Percentiles rank a stretch among this genome's conserved stretches.
Conservation (phyloP, 305 asterid species). For the Solanum hybrid region DNA sequence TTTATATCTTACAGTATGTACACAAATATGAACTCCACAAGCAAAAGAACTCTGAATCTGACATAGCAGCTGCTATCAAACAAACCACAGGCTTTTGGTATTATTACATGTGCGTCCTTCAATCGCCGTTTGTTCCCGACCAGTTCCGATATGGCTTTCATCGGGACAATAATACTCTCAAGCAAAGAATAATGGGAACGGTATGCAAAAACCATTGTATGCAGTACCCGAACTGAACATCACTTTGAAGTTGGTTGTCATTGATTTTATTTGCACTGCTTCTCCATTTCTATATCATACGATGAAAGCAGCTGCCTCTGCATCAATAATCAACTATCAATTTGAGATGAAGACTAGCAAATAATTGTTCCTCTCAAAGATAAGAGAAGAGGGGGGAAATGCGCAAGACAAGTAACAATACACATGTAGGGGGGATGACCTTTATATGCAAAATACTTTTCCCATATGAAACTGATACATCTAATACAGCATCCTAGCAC, state of each 20-base stretch:
- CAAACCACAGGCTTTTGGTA: slow-evolving; percentile 5
- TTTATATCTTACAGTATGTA: slow-evolving; percentile 31
- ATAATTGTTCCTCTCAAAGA: neutral
- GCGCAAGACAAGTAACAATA: neutral
- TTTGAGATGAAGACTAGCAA: neutral
- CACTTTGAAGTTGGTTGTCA: slow-evolving; percentile 26
- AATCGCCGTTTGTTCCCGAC: neutral
- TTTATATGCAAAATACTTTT: neutral
- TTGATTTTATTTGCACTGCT: slow-evolving; percentile 26
- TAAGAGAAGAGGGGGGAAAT: neutral
- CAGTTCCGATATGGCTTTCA: neutral
- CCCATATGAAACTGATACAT: neutral
- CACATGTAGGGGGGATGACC: neutral
- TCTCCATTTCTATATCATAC: slow-evolving; percentile 45
- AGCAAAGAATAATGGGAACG: neutral
- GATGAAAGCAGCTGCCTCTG: slow-evolving; percentile 73
- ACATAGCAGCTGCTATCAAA: slow-evolving; percentile 26
- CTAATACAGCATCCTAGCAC: neutral
- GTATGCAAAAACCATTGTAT: neutral
- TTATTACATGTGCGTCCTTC: slow-evolving; percentile 7
- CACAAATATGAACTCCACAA: slow-evolving; percentile 30
- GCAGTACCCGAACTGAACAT: slow-evolving; percentile 11
- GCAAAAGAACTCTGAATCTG: slow-evolving; percentile 13
- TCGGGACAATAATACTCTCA: neutral
- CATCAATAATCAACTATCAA: neutral